Conservation (phyloP, 2,329 filamentous ascomycete species). For the Neofusicoccum umdonicola region DNA sequence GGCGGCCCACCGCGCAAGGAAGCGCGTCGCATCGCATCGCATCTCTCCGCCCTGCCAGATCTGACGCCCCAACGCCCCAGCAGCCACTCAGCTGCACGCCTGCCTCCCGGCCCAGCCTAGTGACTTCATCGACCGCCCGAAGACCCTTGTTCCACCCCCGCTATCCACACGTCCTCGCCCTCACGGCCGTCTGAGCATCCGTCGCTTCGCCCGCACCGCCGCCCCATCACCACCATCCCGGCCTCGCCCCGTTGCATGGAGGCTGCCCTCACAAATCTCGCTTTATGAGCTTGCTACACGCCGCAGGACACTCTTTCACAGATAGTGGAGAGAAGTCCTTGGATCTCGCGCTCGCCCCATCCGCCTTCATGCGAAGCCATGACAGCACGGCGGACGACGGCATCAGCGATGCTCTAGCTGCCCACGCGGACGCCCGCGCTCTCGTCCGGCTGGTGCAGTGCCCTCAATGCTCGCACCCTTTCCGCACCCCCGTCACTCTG, state of each 20-base stretch:
- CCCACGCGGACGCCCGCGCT: conserved; percentile 57
- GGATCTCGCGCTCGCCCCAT: conserved; percentile 25
- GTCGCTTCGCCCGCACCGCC: not conserved
- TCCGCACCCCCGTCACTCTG: conserved; percentile 68
- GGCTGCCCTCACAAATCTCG: not conserved
- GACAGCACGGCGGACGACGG: conserved; percentile 31
- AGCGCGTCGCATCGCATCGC: not conserved
- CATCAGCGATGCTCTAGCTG: conserved; percentile 42
- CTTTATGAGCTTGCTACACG: conserved; percentile 38
- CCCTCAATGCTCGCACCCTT: conserved; percentile 65
- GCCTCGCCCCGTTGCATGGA: conserved; percentile 10
- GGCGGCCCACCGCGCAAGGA: not conserved
- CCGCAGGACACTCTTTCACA: conserved; percentile 33
- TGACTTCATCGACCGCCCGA: conserved; percentile 2
- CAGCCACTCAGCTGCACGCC: not conserved
- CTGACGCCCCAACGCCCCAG: not conserved
- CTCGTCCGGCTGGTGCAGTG: conserved; percentile 78
- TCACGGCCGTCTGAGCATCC: not conserved
- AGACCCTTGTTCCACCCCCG: conserved; percentile 6
- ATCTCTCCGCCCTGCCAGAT: conserved; percentile 1
- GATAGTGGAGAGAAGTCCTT: conserved; percentile 33
- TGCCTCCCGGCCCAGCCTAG: not conserved
- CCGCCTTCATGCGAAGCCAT: conserved; percentile 46
- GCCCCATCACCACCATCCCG: not conserved
- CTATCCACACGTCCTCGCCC: not conserved